Percentiles rank a stretch among this genome's conserved stretches.
Conservation (phyloP, 2,329 filamentous ascomycete species). For the Thelonectria olida region DNA sequence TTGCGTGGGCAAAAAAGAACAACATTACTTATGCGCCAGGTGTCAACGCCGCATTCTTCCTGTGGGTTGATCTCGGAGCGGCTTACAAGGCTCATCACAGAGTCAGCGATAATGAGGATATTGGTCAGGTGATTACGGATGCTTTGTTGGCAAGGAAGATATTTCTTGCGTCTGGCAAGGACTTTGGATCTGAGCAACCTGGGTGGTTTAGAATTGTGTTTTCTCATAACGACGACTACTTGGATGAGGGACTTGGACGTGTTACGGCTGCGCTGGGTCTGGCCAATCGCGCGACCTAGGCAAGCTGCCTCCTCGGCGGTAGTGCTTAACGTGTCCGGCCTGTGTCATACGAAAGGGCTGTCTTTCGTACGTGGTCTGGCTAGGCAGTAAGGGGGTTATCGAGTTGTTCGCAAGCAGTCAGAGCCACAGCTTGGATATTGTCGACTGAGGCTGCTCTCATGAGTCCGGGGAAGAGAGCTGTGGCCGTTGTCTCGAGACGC, state of each 20-base stretch:
- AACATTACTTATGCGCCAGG: conserved; percentile 56
- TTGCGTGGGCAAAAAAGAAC: conserved; percentile 47
- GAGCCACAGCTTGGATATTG: too few species aligned
- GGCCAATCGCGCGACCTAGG: too few species aligned
- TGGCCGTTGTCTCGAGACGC: too few species aligned
- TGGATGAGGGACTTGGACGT: conserved; percentile 41
- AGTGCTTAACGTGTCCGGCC: too few species aligned
- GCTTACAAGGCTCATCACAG: conserved; percentile 35
- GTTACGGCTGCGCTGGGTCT: conserved; percentile 25
- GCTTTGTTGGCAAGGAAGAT: conserved; percentile 43
- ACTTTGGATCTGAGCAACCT: conserved; percentile 49
- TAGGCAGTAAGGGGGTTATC: too few species aligned
- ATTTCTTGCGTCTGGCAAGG: conserved; percentile 48
- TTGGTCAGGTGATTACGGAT: conserved; percentile 40
- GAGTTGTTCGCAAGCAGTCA: too few species aligned
- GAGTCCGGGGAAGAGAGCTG: too few species aligned
- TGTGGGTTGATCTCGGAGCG: conserved; percentile 60
- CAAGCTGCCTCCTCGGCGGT: too few species aligned
- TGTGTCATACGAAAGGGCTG: too few species aligned
- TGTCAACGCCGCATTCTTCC: conserved; percentile 63
- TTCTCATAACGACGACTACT: conserved; percentile 42
- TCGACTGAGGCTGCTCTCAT: too few species aligned
- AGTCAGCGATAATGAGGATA: conserved; percentile 22
- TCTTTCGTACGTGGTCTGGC: too few species aligned
- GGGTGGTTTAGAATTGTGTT: conserved; percentile 54